Conservation (phyloP, 441 rosid genomes). For the Pelargonium myrrhifolium region DNA sequence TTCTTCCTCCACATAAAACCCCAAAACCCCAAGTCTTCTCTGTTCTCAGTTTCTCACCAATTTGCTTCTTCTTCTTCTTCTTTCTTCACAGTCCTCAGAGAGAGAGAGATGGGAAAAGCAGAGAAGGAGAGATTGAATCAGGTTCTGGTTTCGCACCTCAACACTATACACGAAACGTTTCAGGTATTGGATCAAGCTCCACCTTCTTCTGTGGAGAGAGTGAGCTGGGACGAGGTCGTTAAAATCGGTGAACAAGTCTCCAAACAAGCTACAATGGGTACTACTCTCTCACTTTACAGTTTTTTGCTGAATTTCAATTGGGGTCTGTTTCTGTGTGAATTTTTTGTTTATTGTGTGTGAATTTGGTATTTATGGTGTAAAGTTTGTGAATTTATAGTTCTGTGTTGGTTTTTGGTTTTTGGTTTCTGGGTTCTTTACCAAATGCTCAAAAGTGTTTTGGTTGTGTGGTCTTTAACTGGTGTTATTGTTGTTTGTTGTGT, state of each 20-base stretch:
- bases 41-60: too few species aligned
- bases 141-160: conserved; percentile 45
- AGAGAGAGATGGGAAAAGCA: conserved; percentile 45
- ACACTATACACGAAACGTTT: conserved; percentile 67
- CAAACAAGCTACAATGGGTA: conserved; percentile 87
- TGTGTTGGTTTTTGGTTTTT: not conserved
- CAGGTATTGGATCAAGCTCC: conserved; percentile 64
- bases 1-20: not conserved
- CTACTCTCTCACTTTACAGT: conserved; percentile 18
- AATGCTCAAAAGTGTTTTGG: too few species aligned
- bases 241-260: conserved; percentile 76
- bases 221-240: conserved; percentile 61
- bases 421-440: conserved; percentile 1
- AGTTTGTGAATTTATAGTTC: not conserved
- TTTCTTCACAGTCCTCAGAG: not conserved
- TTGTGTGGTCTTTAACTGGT: too few species aligned
- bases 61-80: not conserved
- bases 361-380: too few species aligned
- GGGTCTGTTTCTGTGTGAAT: not conserved
- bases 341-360: too few species aligned
- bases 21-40: not conserved
- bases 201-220: conserved; percentile 43
- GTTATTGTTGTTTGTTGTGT: too few species aligned
- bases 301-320: not conserved
- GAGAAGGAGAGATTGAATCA: conserved; percentile 51